Evolutionary conservation across 805 yeast genomes (phyloP).

Genomic region (Ogataea trehalophila): DNA sequence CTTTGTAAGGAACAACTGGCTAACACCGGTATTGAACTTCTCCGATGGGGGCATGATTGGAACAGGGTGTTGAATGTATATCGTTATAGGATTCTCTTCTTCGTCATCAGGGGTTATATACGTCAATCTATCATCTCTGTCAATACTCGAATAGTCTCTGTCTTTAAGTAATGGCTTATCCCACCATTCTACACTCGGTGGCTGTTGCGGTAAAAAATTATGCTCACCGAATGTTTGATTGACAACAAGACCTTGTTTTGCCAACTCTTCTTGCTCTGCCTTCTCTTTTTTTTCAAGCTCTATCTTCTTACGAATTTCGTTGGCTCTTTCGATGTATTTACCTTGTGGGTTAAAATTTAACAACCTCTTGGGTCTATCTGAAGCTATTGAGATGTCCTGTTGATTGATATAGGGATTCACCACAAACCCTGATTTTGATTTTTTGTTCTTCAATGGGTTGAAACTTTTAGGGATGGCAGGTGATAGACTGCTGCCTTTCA

Average conservation of each 20-base stretch:
- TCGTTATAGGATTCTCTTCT: constrained; percentile 48
- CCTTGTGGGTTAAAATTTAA: constrained; percentile 59
- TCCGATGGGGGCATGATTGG: constrained; percentile 60
- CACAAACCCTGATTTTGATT: constrained; percentile 23
- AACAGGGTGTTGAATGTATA: constrained; percentile 81
- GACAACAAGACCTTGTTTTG: constrained; percentile 42
- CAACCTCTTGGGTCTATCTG: constrained; percentile 29
- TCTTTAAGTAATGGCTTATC: constrained; percentile 51
- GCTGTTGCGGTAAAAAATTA: constrained; percentile 39
- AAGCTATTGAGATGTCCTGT: constrained; percentile 17
- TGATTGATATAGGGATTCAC: constrained; percentile 32
- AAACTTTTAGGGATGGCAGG: constrained; percentile 12
- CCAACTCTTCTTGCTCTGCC: constrained; percentile 29
- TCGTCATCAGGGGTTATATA: constrained; percentile 34
- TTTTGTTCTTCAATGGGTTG: constrained; percentile 21
- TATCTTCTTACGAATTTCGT: constrained; percentile 41
- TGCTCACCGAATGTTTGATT: constrained; percentile 54
- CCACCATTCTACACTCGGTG: constrained; percentile 89
- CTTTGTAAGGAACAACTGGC: constrained; percentile 63
- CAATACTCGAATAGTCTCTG: constrained; percentile 33
- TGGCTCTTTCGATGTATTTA: constrained; percentile 52
- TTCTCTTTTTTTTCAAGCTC: constrained; percentile 30
- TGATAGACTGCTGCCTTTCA: constrained; percentile 13
- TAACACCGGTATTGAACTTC: constrained; percentile 33
- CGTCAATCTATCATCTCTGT: constrained; percentile 24